phyloP scores from a whole-genome alignment of 75 land plant genomes.

The Larix kaempferi region DNA sequence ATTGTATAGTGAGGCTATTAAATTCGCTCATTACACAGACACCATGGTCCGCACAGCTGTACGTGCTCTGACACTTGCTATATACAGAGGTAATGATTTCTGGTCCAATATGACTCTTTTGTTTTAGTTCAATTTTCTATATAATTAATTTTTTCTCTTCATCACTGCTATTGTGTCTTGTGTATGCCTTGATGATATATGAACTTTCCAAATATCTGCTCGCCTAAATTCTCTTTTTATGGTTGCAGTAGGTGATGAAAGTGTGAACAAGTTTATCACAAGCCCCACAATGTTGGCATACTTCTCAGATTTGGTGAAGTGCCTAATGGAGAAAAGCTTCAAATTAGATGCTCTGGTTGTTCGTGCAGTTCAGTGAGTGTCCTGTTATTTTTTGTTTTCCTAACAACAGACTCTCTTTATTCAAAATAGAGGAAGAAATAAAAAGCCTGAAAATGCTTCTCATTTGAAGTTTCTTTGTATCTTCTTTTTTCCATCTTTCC shows the following conservation, averaged over 20 bases:
- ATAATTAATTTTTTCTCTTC: background rate
- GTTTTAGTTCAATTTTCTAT: background rate
- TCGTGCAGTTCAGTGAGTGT: conserved; percentile 36
- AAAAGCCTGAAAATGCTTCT: background rate
- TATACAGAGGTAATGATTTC: conserved; percentile 48
- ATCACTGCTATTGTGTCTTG: background rate
- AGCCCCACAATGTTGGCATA: conserved; percentile 48
- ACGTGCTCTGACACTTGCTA: conserved; percentile 61
- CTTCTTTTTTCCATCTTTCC: background rate
- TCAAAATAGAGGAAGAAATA: background rate
- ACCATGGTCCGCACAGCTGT: conserved; percentile 75
- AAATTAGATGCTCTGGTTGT: conserved; percentile 43
- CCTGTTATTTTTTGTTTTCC: conserved; percentile 7
- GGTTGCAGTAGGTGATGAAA: conserved; percentile 67
- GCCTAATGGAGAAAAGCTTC: conserved; percentile 44
- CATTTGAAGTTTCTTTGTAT: background rate
- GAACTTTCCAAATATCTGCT: background rate
- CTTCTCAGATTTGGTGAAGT: conserved; percentile 56
- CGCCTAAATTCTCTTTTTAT: conserved; percentile 20
- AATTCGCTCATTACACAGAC: conserved; percentile 64
- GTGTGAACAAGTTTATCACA: conserved; percentile 54
- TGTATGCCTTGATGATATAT: background rate
- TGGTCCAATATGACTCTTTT: conserved; percentile 4
- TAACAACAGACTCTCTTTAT: background rate
- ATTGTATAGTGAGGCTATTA: conserved; percentile 64